Conservation (phyloP, 1,284 basidiomycete genomes). For the Cutaneotrichosporon cavernicola region DNA sequence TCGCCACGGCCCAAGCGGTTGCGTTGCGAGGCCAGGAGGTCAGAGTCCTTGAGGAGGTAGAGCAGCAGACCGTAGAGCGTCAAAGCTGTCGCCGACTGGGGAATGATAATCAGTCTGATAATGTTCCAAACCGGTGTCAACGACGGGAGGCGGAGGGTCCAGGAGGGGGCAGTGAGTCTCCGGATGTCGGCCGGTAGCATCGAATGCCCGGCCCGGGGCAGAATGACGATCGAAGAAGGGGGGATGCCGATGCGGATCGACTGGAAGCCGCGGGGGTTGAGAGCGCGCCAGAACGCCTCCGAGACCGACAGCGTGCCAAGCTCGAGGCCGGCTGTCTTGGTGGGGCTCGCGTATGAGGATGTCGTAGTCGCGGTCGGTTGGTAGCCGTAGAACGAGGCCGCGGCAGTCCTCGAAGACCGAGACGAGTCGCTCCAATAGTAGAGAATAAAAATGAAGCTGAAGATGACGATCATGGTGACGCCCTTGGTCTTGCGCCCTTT, state of each 20-base stretch:
- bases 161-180: slow-evolving; percentile 36
- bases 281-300: slow-evolving; percentile 66
- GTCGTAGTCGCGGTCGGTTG: slow-evolving; percentile 30
- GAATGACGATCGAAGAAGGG: slow-evolving; percentile 70
- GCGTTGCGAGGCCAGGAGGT: slow-evolving; percentile 81
- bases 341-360: slow-evolving; percentile 24
- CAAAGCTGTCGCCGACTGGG: slow-evolving; percentile 74
- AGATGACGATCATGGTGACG: slow-evolving; percentile 67
- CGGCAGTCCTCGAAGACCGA: slow-evolving; percentile 25
- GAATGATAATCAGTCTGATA: slow-evolving; percentile 76
- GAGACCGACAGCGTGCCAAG: slow-evolving; percentile 37
- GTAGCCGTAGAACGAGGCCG: slow-evolving; percentile 47
- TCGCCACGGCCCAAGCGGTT: slow-evolving; percentile 53
- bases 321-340: slow-evolving; percentile 17
- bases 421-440: slow-evolving; percentile 49
- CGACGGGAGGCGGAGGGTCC: slow-evolving; percentile 47
- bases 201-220: slow-evolving; percentile 53
- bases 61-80: slow-evolving; percentile 74
- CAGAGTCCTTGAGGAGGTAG: slow-evolving; percentile 89
- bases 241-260: slow-evolving; percentile 79
- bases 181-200: slow-evolving; percentile 45
- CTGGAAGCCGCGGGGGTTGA: slow-evolving; percentile 70
- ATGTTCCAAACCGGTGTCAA: slow-evolving; percentile 64
- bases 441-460: slow-evolving; percentile 47
- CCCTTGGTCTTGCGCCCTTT: slow-evolving; percentile 74